Evolutionary conservation across 1,284 basidiomycete species (phyloP).

Genomic region (Cryptococcus sp.): DNA sequence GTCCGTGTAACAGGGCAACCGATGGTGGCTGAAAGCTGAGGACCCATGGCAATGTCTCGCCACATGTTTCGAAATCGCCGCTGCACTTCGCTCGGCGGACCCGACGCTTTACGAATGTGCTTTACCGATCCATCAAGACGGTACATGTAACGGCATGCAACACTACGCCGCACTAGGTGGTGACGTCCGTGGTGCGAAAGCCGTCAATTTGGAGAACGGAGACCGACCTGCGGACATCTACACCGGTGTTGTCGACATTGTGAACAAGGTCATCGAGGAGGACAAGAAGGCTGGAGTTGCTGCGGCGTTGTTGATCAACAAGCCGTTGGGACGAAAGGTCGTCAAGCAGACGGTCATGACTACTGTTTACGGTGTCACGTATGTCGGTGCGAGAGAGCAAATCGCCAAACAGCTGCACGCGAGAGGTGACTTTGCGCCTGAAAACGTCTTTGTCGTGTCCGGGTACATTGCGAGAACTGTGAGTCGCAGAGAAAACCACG

Average conservation of each 20-base stretch:
- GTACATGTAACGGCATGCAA: constrained; percentile 97
- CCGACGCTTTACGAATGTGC: constrained; percentile 70
- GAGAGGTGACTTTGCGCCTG: constrained; percentile 70
- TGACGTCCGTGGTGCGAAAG: constrained; percentile 81
- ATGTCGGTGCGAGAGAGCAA: constrained; percentile 91
- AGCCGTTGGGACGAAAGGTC: constrained; percentile 87
- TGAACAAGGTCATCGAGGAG: constrained; percentile 56
- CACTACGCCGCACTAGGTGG: constrained; percentile 98
- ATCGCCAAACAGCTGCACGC: constrained; percentile 87
- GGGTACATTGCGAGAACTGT: constrained; percentile 80
- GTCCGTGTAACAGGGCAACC: constrained; percentile 58
- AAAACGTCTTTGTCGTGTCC: constrained; percentile 74
- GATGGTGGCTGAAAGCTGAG: constrained; percentile 91
- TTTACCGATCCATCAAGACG: constrained; percentile 97
- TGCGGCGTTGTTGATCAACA: constrained; percentile 67
- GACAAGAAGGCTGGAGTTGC: constrained; percentile 60
- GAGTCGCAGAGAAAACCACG: constrained; percentile 15
- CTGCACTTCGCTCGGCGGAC: constrained; percentile 73
- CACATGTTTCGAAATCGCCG: constrained; percentile 81
- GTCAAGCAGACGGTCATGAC: constrained; percentile 99
- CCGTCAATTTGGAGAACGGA: constrained; percentile 87
- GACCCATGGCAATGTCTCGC: constrained; percentile 98
- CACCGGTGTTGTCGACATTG: constrained; percentile 78
- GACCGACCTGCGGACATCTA: constrained; percentile 95
- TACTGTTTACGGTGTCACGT: constrained; percentile 98